Conservation (phyloP, 352 stramenopile species). For the Thalassiosira mediterranea region DNA sequence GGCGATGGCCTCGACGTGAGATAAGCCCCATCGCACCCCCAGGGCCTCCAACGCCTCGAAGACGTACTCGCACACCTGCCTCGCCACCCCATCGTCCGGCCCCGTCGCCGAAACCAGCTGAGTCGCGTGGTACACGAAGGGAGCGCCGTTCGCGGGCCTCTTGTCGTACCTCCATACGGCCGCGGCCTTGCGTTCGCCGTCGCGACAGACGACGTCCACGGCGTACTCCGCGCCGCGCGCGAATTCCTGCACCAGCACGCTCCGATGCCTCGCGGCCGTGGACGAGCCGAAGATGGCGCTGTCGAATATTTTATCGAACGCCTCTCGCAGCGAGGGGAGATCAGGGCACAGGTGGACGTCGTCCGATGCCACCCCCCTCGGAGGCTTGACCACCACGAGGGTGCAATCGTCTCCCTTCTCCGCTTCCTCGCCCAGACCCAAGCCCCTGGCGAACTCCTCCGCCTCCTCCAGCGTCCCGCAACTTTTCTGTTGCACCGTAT, state of each 20-base stretch:
- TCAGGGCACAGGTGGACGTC: slow-evolving; percentile 91
- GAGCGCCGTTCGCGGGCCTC: slow-evolving; percentile 89
- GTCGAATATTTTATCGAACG: slow-evolving; percentile 84
- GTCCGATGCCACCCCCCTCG: slow-evolving; percentile 92
- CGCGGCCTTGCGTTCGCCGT: slow-evolving; percentile 93
- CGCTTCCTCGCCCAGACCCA: slow-evolving; percentile 37
- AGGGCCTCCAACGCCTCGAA: slow-evolving; percentile 63
- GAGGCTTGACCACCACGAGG: slow-evolving; percentile 88
- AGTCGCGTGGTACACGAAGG: slow-evolving; percentile 94
- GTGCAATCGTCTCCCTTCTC: neutral
- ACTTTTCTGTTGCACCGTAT: slow-evolving; percentile 66
- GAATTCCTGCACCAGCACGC: slow-evolving; percentile 79
- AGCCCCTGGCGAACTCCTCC: slow-evolving; percentile 57
- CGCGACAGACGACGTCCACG: slow-evolving; percentile 93
- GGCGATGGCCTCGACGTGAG: slow-evolving; percentile 84
- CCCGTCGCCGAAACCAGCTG: slow-evolving; percentile 48
- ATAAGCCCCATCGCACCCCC: slow-evolving; percentile 74
- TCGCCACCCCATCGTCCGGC: slow-evolving; percentile 14
- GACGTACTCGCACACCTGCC: slow-evolving; percentile 74
- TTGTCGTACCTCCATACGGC: slow-evolving; percentile 98
- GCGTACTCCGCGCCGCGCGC: slow-evolving; percentile 92
- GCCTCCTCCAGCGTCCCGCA: slow-evolving; percentile 70
- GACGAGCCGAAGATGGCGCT: slow-evolving; percentile 71
- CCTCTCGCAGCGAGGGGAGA: slow-evolving; percentile 86
- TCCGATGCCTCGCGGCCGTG: slow-evolving; percentile 55